Base-by-base conservation (phyloP, 345 rosid species). In the Heritiera littoralis region DNA sequence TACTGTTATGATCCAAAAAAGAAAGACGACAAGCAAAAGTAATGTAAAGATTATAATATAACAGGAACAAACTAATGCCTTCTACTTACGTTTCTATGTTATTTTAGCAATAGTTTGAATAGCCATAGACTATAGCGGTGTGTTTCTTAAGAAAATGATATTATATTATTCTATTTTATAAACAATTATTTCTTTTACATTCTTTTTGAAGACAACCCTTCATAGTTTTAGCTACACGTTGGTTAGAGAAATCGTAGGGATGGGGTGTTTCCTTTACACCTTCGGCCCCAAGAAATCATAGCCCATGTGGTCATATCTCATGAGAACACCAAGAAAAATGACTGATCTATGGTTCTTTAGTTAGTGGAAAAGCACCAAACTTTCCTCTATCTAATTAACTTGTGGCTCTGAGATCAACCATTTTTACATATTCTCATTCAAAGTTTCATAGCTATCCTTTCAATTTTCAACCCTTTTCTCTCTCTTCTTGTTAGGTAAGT, bases 351-450 rank as follows among this genome's bases (percentile, higher is more conserved):
- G 81, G 48, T 52, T 66, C 58, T 41, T 14, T 41, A 32, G 12
- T 74, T 52, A 73, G 88, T 90, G 93, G 83, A 30, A 38, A 66
- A 41, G 15, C 54, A 82, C 91, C 91, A 79, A 88, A 83, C 84
- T 72, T 7, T 71, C 74, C 6, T 38, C 51, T 13, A 28, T 46
- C 56, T 2, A 12, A 46, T 45, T 32, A 58, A 64, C 54, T 23
- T 55, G 52, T 79, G 38, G 81, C 61, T 66, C 59, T 23, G 14
- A 73, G 58, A 66, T 41, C 72, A 28, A 35, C 46, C 66, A 20
- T 59, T 77, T 74, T 49, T 35, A 9, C 49, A 43, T 35, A 38
- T 68, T 28, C 32, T 48, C 12, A 51, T 78, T 80, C 72, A 48
- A 82, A 79, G 52, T 18, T 67, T 8, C 61, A 1, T 58, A 70